Percentiles rank a stretch among this genome's conserved stretches.
These are phyloP conservation scores for Wilhelminamyces savonicus DNA, from an alignment of 805 yeast genomes.

Conservation along the genomic window DNA sequence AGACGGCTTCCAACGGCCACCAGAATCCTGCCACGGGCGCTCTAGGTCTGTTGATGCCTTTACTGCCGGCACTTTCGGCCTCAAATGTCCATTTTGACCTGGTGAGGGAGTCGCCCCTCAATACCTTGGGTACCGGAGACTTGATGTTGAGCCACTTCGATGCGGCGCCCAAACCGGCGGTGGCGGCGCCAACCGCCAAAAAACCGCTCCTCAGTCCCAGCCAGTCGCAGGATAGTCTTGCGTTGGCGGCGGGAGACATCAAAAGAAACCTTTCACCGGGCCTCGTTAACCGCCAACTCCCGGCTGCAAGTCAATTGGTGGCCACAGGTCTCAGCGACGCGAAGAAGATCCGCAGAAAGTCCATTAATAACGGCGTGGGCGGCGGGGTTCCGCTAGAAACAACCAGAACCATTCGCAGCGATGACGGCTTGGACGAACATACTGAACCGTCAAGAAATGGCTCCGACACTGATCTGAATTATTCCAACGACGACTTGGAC, in stretches of 20 bases:
- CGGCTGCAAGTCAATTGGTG: constrained; percentile 9
- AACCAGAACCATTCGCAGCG: too few species aligned
- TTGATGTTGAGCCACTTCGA: constrained; percentile 29
- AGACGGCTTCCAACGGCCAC: too few species aligned
- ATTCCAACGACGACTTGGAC: constrained; percentile 3
- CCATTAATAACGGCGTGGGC: constrained; percentile 6
- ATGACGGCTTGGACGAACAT: too few species aligned
- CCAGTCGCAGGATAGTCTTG: constrained; percentile 12
- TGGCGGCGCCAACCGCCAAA: constrained; percentile 3
- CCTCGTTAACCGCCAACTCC: constrained; percentile 8
- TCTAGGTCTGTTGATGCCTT: too few species aligned
- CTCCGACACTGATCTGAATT: too few species aligned
- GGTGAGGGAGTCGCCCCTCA: constrained; percentile 39
- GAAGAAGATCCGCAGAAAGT: constrained; percentile 15
- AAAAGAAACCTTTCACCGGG: constrained; percentile 13
- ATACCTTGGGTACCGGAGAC: constrained; percentile 45
- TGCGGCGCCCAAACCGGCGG: not conserved
- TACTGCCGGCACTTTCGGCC: constrained; percentile 8
- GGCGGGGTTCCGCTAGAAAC: too few species aligned
- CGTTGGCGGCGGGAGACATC: constrained; percentile 1
- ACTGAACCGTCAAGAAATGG: too few species aligned
- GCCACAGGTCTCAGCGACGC: constrained; percentile 11
- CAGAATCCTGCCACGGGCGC: too few species aligned
- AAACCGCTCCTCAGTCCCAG: constrained; percentile 9
- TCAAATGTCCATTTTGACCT: constrained; percentile 41